Base-by-base conservation (phyloP, 495 filamentous ascomycete genomes). In the Margaritispora aquatica region DNA sequence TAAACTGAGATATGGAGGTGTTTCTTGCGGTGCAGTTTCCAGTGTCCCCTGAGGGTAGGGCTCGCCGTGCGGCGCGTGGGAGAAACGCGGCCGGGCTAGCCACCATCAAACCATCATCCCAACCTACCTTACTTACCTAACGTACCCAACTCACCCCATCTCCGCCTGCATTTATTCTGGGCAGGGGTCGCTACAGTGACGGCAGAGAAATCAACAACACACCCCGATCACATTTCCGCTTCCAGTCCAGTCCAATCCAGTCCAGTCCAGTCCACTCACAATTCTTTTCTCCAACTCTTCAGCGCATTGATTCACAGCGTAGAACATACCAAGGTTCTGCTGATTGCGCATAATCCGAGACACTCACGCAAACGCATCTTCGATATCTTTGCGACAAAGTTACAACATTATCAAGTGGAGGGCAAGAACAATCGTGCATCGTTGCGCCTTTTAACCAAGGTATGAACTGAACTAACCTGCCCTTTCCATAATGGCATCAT, bases 121-220 rank as follows among this genome's bases (percentile, higher is more conserved):
- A n/a, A n/a, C n/a, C n/a, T n/a, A n/a, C n/a, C n/a, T n/a, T n/a
- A n/a, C n/a, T n/a, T n/a, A n/a, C n/a, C n/a, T n/a, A n/a, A 24
- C 2, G 51, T 11, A 29, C 23, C 15, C 17, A 29, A 5, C 17
- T 9, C 23, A 31, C 34, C 9, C 34, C 26, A 27, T 20, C 51
- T 27, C 27, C 27, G 29, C 51, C 51, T 53, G 51, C 46, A 26
- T 27, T n/a, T n/a, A n/a, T n/a, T n/a, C n/a, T n/a, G 22, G 34
- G 3, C 29, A 61, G 52, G 62, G 61, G 63, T 62, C 52, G 56
- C 59, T 51, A 31, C 55, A 62, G 63, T 65, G 59, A 65, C 59
- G 55, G 41, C 20, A 19, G 49, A 48, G 53, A 51, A 64, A n/a
- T 59, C 57, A 65, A 56, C 63, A 65, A 65, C 59, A 65, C 63